phyloP scores from a whole-genome alignment of 73 alveolate species.

The Durusdinium trenchii region DNA sequence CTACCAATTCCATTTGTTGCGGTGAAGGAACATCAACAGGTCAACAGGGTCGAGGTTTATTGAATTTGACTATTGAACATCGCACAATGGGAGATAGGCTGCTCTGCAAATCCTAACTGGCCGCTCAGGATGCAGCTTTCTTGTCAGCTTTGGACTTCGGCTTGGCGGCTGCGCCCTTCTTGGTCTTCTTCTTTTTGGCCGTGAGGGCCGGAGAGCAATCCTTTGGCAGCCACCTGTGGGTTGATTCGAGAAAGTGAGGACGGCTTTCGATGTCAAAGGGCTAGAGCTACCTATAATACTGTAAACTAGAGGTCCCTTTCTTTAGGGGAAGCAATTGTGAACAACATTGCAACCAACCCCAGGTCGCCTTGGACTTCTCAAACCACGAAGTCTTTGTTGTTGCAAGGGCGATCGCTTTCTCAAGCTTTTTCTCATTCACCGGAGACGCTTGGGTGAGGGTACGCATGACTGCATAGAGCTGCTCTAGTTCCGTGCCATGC shows the following conservation, averaged over 20 bases:
- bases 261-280: not conserved
- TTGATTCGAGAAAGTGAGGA: not conserved
- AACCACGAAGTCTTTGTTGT: not conserved
- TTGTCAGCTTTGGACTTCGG: not conserved
- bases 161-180: slow-evolving; percentile 14
- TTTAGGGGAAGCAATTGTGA: not conserved
- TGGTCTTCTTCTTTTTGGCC: not conserved
- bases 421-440: not conserved
- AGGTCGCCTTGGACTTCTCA: slow-evolving; percentile 8
- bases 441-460: not conserved
- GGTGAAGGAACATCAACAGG: no score
- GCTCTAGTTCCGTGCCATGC: not conserved
- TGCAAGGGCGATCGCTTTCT: not conserved
- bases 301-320: not conserved
- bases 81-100: no score
- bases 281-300: not conserved
- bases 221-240: slow-evolving; percentile 24
- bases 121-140: no score
- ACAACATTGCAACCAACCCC: not conserved
- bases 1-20: no score
- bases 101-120: no score
- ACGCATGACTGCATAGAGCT: not conserved
- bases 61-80: no score
- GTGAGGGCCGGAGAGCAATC: not conserved
- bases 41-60: no score